Base-by-base conservation (phyloP, 441 rosid genomes). In the Jatropha multifida region DNA sequence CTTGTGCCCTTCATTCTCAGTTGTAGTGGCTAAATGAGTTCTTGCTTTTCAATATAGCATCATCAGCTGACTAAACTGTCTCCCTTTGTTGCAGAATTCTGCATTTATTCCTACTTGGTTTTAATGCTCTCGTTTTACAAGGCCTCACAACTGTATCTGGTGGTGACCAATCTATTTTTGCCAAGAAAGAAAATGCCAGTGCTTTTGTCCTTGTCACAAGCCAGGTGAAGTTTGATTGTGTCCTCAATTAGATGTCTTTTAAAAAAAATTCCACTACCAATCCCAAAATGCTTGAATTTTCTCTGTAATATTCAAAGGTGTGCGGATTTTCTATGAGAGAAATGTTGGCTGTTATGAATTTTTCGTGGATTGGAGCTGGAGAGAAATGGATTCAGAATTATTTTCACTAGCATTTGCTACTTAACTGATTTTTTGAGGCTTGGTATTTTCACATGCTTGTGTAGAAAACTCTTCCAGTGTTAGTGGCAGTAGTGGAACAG, bases 401-500 rank as follows among this genome's bases (percentile, higher is more conserved):
- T 44, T 44, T 44, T 44, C 48, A 32, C 32, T 44, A 44, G 48
- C 48, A 44, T 44, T 44, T 44, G 12, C 48, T 44, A 44, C 20
- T 1, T 54, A 40, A 41, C 48, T 60, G 11, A 52, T 65, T 37
- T 32, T 12, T 41, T 62, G 73, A 71, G 59, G 44, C 55, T 61
- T 63, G 32, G 38, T 58, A 20, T 75, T n/a, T 54, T 65, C 49
- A 56, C 44, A 11, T 74, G 52, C 55, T 75, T 76, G 77, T 79
- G 75, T 74, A 95, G 96, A 93, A 95, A 92, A 95, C 99, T 54
- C 79, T 95, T 71, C 98, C 97, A 5, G 96, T 95, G 37, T 83
- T 90, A 88, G 94, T 90, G 70, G 94, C 96, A 20, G 99, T 95
- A 11, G 98, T 92, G 78, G 94, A 95, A 83, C 94, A 89, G 81